Percentiles rank a stretch among this genome's conserved stretches.
phyloP scores from a whole-genome alignment of 768 basidiomycete genomes.

The Pisolithus sp. region DNA sequence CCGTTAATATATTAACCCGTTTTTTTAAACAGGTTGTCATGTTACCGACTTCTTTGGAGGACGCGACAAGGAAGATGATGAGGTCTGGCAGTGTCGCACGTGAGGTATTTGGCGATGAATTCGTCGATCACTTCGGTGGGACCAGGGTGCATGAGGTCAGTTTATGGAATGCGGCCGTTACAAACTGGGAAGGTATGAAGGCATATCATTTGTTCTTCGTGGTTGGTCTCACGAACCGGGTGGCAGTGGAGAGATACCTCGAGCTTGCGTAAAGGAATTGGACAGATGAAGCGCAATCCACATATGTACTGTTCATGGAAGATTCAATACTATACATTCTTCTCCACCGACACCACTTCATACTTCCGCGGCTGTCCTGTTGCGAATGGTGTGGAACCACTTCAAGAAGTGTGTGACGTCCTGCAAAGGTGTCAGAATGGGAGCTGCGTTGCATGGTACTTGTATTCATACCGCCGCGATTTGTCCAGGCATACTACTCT shows the following conservation, averaged over 20 bases:
- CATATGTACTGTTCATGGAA: background rate
- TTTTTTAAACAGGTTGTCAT: conserved; percentile 47
- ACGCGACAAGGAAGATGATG: conserved; percentile 81
- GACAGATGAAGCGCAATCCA: background rate
- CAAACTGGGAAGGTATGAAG: conserved; percentile 83
- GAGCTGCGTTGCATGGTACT: conserved; percentile 6
- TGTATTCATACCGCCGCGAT: conserved; percentile 47
- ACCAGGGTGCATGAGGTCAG: conserved; percentile 91
- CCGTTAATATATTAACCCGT: background rate
- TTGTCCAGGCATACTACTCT: conserved; percentile 52
- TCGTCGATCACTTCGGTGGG: conserved; percentile 92
- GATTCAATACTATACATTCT: background rate
- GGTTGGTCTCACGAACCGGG: conserved; percentile 7
- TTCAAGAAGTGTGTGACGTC: conserved; percentile 69
- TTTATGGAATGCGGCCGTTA: conserved; percentile 84
- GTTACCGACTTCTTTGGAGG: conserved; percentile 73
- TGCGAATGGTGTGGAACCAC: conserved; percentile 46
- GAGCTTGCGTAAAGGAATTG: conserved; percentile 52
- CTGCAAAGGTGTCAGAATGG: conserved; percentile 28
- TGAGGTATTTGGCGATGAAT: conserved; percentile 80
- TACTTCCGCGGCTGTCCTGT: conserved; percentile 1
- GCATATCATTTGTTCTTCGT: background rate
- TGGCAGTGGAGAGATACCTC: conserved; percentile 75
- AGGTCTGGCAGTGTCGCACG: conserved; percentile 71
- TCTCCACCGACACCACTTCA: background rate